A percentile compares a stretch with the other conserved stretches of the same genome.
Conservation (phyloP, 306 rosid species). For the Glycyrrhiza uralensis region DNA sequence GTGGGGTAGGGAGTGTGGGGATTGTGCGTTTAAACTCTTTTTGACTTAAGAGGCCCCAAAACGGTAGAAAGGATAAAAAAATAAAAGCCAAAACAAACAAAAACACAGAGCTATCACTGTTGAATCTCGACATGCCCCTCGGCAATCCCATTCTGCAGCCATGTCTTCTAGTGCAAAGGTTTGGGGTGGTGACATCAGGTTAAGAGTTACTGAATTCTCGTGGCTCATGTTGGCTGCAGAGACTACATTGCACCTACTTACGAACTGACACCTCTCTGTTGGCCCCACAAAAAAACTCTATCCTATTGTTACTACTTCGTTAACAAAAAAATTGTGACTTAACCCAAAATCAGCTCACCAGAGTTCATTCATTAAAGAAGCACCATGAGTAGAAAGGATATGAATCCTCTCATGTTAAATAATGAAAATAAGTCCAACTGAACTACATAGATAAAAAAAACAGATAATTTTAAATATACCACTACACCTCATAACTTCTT, state of each 20-base stretch:
- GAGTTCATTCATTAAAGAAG: neutral
- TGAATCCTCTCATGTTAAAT: neutral
- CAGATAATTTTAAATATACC: neutral
- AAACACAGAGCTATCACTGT: conserved; percentile 29
- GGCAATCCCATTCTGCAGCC: conserved; percentile 4
- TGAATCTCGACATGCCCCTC: conserved; percentile 34
- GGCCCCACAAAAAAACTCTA: conserved; percentile 2
- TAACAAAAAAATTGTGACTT: neutral
- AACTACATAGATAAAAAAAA: neutral
- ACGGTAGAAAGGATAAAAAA: conserved; percentile 28
- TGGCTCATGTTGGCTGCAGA: conserved; percentile 46
- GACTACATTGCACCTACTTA: conserved; percentile 50
- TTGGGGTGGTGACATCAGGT: conserved; percentile 21
- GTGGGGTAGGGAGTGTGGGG: conserved; percentile 45
- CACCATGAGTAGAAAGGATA: neutral
- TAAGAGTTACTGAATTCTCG: conserved; percentile 35
- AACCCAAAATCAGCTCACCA: neutral
- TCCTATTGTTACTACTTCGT: neutral
- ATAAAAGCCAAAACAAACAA: conserved; percentile 15
- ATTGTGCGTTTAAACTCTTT: conserved; percentile 56
- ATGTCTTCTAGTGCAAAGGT: conserved; percentile 30
- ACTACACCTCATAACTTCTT: neutral
- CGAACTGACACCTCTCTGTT: conserved; percentile 47
- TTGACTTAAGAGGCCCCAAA: conserved; percentile 54
- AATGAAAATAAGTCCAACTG: neutral